A percentile compares a stretch with the other conserved stretches of the same genome.
Conservation (phyloP, 768 basidiomycete species). For the Rhodotorula diobovata region DNA sequence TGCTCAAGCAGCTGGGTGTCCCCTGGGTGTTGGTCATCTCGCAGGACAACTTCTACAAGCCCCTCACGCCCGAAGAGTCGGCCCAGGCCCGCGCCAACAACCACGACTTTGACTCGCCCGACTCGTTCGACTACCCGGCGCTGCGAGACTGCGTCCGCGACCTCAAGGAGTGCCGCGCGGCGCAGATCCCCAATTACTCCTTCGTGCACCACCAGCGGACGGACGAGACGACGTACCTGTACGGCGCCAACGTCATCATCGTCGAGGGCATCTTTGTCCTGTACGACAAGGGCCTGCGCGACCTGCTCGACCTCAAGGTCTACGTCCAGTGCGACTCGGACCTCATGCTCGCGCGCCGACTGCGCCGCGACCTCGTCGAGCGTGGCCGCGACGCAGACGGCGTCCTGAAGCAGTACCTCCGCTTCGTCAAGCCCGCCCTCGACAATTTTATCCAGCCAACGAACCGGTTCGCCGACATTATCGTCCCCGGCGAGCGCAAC, state of each 20-base stretch:
- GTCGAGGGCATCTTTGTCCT: constrained; percentile 90
- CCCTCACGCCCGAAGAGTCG: constrained; percentile 71
- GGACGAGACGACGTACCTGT: constrained; percentile 53
- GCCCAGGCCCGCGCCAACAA: constrained; percentile 72
- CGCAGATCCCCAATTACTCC: constrained; percentile 88
- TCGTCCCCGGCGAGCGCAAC: constrained; percentile 91
- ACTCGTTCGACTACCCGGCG: constrained; percentile 82
- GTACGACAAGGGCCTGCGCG: constrained; percentile 69
- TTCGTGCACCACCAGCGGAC: constrained; percentile 83
- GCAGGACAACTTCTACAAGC: constrained; percentile 92
- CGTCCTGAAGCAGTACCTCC: constrained; percentile 64
- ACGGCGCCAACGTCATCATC: constrained; percentile 38
- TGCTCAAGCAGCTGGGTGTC: constrained; percentile 48
- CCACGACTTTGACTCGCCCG: constrained; percentile 81
- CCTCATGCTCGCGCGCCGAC: constrained; percentile 90
- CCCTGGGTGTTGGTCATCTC: constrained; percentile 76
- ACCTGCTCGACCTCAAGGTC: constrained; percentile 87
- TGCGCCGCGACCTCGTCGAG: constrained; percentile 80
- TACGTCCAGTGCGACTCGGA: constrained; percentile 87
- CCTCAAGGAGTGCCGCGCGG: constrained; percentile 72
- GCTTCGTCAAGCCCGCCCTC: constrained; percentile 82
- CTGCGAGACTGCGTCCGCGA: constrained; percentile 85
- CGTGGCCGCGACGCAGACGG: constrained; percentile 79
- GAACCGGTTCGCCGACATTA: constrained; percentile 79
- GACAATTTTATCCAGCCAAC: constrained; percentile 91